Evolutionary conservation across 306 rosid species (phyloP).

Genomic region (Alnus glutinosa): DNA sequence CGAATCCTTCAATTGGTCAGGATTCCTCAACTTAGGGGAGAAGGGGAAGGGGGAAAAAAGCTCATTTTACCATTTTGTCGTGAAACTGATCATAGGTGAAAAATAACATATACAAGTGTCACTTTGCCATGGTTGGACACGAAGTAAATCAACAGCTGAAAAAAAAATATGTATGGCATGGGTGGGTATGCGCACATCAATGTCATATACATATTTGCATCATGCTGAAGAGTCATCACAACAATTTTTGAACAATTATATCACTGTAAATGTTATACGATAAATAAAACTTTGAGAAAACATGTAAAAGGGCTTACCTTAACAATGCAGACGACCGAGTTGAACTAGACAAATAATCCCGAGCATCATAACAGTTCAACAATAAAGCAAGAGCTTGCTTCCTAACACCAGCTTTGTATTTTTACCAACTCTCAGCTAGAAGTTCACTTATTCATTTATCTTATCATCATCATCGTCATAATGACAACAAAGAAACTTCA

Average conservation of each 20-base stretch:
- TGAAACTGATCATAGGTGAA: background rate
- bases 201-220: background rate
- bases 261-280: background rate
- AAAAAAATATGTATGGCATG: background rate
- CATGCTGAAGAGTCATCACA: background rate
- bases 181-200: background rate
- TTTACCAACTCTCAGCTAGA: background rate
- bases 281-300: background rate
- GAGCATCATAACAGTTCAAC: background rate
- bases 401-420: background rate
- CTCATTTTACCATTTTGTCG: background rate
- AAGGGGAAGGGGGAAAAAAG: background rate
- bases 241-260: background rate
- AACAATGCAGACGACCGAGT: background rate
- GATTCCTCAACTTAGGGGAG: background rate
- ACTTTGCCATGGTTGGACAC: background rate
- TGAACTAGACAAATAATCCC: background rate
- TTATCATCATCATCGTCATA: slow-evolving; percentile 8
- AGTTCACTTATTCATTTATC: background rate
- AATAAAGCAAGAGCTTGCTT: background rate
- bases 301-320: background rate
- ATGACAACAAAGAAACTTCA: slow-evolving; percentile 29
- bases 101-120: background rate
- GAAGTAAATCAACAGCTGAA: background rate
- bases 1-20: too few species aligned